Base-by-base conservation (phyloP, 2,329 filamentous ascomycete genomes). In the Epichloe glyceriae region DNA sequence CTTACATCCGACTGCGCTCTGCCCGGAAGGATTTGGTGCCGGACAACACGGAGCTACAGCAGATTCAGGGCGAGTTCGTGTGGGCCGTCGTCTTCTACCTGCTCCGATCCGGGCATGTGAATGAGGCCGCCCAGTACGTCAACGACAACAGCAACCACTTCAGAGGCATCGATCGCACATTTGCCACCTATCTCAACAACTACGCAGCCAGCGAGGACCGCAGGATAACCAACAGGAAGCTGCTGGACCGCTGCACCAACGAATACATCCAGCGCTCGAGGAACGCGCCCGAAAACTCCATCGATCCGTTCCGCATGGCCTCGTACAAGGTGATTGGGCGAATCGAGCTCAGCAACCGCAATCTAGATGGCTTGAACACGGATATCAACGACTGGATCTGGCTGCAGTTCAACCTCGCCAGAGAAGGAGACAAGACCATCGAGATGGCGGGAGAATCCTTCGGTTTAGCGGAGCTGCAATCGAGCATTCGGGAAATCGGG, bases 241-340 rank as follows among this genome's bases (percentile, higher is more conserved):
- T 95, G 52, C 86, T 95, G 61, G 86, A 89, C 58, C 86, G 87
- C 55, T 95, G 95, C 68, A 86, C 86, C 58, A 88, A 86, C 55
- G 90, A 96, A 63, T 96, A 94, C 67, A 85, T 85, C 48, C 87
- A 94, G 64, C 83, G 89, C 44, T 79, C 83, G 26, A 84, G 88
- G 56, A 88, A 94, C 60, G 87, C 87, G 0, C 86, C 88, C 0
- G 87, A 93, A 52, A 85, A 90, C 62, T 86, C 87, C 1, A 82
- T 94, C 56, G 93, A 98, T 64, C 93, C 93, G 26, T 98, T 94
- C 71, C 83, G 89, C 50, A 90, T 95, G 82, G 90, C 91, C 46
- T 96, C 93, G 66, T 97, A 97, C 76, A 97, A 98, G 74, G 83
- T 98, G 54, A 85, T 98, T 59, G 93, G 94, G 44, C 88, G 82